These are phyloP conservation scores for Mortierella antarctica DNA, from an alignment of 192 early-diverging fungal species.

Conservation along the genomic window DNA sequence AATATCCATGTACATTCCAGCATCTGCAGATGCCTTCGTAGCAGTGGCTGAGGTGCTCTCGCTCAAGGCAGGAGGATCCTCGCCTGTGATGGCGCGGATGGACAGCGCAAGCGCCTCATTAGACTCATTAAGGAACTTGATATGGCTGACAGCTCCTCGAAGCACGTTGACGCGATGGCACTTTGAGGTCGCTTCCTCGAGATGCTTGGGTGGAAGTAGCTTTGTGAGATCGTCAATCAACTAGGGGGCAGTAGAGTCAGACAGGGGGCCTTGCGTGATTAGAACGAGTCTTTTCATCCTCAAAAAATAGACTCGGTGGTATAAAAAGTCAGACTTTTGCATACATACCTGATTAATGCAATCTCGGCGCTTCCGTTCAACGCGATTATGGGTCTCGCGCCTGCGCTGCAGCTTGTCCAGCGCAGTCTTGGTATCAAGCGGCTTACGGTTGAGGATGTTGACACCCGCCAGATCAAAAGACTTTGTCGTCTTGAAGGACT, in stretches of 20 bases:
- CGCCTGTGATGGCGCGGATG: conserved; percentile 11
- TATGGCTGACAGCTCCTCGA: conserved; percentile 40
- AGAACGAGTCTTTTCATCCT: neutral
- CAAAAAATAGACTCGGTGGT: neutral
- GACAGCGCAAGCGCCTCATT: conserved; percentile 29
- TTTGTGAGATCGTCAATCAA: conserved; percentile 31
- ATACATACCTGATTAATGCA: conserved; percentile 67
- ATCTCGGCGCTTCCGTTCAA: conserved; percentile 78
- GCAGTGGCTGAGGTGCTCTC: neutral
- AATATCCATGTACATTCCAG: conserved; percentile 33
- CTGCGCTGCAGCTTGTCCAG: conserved; percentile 64
- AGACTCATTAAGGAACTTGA: conserved; percentile 46
- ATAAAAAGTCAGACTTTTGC: neutral
- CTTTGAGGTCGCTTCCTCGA: conserved; percentile 30
- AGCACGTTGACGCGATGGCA: conserved; percentile 49
- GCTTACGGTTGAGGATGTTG: conserved; percentile 39
- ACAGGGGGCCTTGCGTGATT: neutral
- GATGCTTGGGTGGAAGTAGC: conserved; percentile 18
- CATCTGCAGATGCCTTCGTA: neutral
- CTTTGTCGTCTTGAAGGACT: conserved; percentile 46
- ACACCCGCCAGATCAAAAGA: conserved; percentile 51
- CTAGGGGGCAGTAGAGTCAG: neutral
- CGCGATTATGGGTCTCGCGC: conserved; percentile 80
- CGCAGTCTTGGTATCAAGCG: conserved; percentile 23
- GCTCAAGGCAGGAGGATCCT: neutral